These are phyloP conservation scores for Citrus inodora DNA, from an alignment of 345 rosid species.

Conservation along the genomic window DNA sequence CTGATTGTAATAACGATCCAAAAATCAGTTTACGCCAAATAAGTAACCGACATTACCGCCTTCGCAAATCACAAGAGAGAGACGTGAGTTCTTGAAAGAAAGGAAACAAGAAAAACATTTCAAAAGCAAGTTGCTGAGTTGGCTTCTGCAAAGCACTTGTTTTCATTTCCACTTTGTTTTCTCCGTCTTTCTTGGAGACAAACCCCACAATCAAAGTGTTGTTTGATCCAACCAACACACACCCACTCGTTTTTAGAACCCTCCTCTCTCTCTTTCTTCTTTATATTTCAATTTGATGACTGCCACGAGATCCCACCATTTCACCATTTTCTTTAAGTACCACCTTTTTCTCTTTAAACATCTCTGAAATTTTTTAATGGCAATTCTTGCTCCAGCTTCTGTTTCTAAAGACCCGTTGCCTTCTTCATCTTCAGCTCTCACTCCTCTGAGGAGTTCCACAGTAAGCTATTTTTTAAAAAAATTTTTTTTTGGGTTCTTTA, in stretches of 20 bases:
- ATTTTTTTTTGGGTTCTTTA: background rate
- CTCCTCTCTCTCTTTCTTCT: background rate
- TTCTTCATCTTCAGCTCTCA: background rate
- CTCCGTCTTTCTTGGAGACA: constrained; percentile 66
- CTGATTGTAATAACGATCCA: no score
- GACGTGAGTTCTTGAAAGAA: background rate
- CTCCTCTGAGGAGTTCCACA: background rate
- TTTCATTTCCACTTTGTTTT: constrained; percentile 30
- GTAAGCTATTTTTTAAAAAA: no score
- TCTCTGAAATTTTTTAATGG: background rate
- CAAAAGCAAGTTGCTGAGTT: background rate
- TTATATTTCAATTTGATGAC: background rate
- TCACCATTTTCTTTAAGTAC: background rate
- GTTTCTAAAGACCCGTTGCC: background rate
- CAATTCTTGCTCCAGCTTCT: background rate
- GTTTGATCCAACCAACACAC: constrained; percentile 21
- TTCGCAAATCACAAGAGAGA: no score
- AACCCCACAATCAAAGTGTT: constrained; percentile 10
- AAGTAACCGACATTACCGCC: no score
- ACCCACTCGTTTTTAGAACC: background rate
- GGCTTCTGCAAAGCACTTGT: background rate
- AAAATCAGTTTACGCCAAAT: no score
- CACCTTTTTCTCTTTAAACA: background rate
- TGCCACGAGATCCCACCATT: background rate
- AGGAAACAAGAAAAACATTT: background rate